A percentile compares a stretch with the other conserved stretches of the same genome.
Evolutionary conservation across 345 rosid species (phyloP).

Genomic region (Bruguiera sexangula): DNA sequence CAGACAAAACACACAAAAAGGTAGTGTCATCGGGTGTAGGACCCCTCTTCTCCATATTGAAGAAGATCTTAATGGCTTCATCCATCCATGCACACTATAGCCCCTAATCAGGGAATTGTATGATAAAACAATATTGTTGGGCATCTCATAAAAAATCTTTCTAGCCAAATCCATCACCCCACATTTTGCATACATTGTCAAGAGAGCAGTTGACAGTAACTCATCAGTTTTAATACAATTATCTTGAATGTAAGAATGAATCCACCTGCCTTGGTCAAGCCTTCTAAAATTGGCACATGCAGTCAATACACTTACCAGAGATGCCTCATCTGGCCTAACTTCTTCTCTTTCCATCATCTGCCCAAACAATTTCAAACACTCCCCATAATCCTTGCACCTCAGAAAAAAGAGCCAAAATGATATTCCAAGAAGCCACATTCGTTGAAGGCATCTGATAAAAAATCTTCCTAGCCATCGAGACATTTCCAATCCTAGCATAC

Average conservation of each 20-base stretch:
- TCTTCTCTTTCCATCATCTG: conserved; percentile 40
- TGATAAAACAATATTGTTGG: conserved; percentile 25
- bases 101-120: conserved; percentile 41
- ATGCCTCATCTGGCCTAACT: conserved; percentile 46
- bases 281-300: conserved; percentile 49
- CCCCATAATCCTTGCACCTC: conserved; percentile 41
- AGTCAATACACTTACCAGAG: conserved; percentile 53
- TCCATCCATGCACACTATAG: conserved; percentile 36
- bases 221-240: conserved; percentile 35
- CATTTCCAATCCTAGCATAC: conserved; percentile 20
- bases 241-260: conserved; percentile 47
- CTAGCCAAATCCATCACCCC: conserved; percentile 26
- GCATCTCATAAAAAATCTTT: conserved; percentile 31
- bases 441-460: conserved; percentile 28
- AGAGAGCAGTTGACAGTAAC: conserved; percentile 55
- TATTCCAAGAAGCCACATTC: conserved; percentile 38
- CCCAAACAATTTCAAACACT: conserved; percentile 53
- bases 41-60: conserved; percentile 49
- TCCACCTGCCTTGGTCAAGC: conserved; percentile 44
- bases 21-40: conserved; percentile 46
- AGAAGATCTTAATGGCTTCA: conserved; percentile 45
- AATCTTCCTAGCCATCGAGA: conserved; percentile 26
- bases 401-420: conserved; percentile 47
- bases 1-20: conserved; percentile 52
- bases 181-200: conserved; percentile 47